These are phyloP conservation scores for Claviceps sp. DNA, from an alignment of 2,329 filamentous ascomycete species.

Conservation along the genomic window DNA sequence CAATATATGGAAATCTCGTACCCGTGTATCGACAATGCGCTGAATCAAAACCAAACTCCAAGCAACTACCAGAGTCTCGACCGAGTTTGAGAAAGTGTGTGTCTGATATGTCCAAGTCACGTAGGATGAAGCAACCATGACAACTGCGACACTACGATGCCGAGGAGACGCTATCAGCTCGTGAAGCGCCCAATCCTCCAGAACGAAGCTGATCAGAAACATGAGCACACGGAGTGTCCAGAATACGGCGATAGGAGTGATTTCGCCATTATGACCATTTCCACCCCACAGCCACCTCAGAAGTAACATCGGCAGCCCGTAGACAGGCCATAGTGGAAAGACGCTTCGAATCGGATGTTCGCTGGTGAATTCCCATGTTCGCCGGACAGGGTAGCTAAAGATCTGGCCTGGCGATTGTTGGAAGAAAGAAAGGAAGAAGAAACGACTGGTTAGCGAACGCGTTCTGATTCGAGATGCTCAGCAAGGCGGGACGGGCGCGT, in stretches of 20 bases:
- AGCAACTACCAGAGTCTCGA: slow-evolving; percentile 83
- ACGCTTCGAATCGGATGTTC: slow-evolving; percentile 83
- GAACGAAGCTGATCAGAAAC: slow-evolving; percentile 89
- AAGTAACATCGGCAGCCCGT: slow-evolving; percentile 85
- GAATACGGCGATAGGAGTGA: slow-evolving; percentile 77
- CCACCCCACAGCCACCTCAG: slow-evolving; percentile 88
- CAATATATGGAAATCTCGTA: slow-evolving; percentile 26
- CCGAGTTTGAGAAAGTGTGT: slow-evolving; percentile 94
- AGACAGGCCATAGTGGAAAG: slow-evolving; percentile 91
- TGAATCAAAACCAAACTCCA: slow-evolving; percentile 90
- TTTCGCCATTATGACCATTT: slow-evolving; percentile 60
- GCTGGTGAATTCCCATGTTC: slow-evolving; percentile 93
- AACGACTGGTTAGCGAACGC: neutral
- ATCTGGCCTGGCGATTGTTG: slow-evolving; percentile 54
- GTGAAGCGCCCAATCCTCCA: slow-evolving; percentile 95
- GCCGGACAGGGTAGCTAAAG: slow-evolving; percentile 78
- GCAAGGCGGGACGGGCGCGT: neutral
- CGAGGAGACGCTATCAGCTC: slow-evolving; percentile 71
- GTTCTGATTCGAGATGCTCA: neutral
- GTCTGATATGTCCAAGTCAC: slow-evolving; percentile 98
- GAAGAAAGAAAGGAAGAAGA: neutral
- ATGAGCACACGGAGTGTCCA: slow-evolving; percentile 80
- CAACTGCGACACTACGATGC: slow-evolving; percentile 57
- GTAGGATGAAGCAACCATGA: slow-evolving; percentile 88
- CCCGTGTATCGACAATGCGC: slow-evolving; percentile 68